phyloP scores from a whole-genome alignment of 2,329 filamentous ascomycete species.

The Monosporascus sp. region DNA sequence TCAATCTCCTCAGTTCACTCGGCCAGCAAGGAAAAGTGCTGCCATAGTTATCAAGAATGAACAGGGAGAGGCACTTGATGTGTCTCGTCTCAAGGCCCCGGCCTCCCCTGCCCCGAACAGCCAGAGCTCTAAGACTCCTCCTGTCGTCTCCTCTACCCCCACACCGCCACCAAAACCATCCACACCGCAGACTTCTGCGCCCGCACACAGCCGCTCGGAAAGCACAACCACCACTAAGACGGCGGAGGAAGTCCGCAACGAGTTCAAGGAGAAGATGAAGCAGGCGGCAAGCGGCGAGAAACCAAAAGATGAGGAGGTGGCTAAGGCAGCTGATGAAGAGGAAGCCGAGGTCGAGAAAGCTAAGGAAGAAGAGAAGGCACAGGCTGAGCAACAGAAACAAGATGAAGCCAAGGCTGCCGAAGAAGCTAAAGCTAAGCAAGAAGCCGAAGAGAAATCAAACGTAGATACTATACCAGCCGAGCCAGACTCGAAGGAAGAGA shows the following conservation, averaged over 20 bases:
- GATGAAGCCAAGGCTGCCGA: slow-evolving; percentile 28
- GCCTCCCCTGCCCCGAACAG: slow-evolving; percentile 51
- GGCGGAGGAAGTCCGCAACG: slow-evolving; percentile 74
- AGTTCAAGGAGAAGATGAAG: slow-evolving; percentile 76
- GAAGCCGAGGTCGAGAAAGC: slow-evolving; percentile 27
- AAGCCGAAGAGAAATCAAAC: slow-evolving; percentile 21
- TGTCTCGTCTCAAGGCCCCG: slow-evolving; percentile 55
- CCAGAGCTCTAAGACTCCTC: slow-evolving; percentile 60
- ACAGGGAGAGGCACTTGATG: slow-evolving; percentile 71
- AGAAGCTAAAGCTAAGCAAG: slow-evolving; percentile 26
- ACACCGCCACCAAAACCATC: slow-evolving; percentile 75
- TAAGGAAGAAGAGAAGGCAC: slow-evolving; percentile 20
- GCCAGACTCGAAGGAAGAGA: slow-evolving; percentile 26
- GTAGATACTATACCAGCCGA: slow-evolving; percentile 23
- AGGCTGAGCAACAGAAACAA: slow-evolving; percentile 15
- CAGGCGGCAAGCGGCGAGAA: slow-evolving; percentile 46
- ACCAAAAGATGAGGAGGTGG: slow-evolving; percentile 42
- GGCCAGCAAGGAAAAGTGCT: slow-evolving; percentile 59
- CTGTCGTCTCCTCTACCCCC: slow-evolving; percentile 67
- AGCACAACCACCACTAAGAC: slow-evolving; percentile 66
- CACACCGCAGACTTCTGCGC: slow-evolving; percentile 44
- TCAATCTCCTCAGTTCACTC: slow-evolving; percentile 42
- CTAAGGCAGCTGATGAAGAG: slow-evolving; percentile 25
- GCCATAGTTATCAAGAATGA: slow-evolving; percentile 82
- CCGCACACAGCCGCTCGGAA: slow-evolving; percentile 66